Conservation (phyloP, 495 filamentous ascomycete genomes). For the Pyrenula aspistea region DNA sequence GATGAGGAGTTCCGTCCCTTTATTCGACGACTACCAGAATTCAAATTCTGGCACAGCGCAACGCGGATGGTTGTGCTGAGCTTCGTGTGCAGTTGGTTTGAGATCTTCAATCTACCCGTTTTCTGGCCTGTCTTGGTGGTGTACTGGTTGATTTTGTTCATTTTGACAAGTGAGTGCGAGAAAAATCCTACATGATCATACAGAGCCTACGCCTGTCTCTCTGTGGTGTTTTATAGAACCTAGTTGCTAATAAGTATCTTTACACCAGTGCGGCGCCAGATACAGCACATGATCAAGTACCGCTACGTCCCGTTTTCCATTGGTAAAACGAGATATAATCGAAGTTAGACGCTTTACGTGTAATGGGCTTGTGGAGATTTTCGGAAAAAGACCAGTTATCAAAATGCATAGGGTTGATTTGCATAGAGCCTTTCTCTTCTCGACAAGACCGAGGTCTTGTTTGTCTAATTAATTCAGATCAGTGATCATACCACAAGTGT, state of each 20-base stretch:
- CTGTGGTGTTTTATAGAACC: too few species aligned
- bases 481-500: too few species aligned
- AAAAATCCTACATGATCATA: too few species aligned
- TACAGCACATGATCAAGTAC: conserved; percentile 99
- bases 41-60: conserved; percentile 98
- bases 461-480: too few species aligned
- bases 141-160: conserved; percentile 95
- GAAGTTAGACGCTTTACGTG: conserved; percentile 1
- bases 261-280: conserved; percentile 79
- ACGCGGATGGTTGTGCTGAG: conserved; percentile 76
- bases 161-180: conserved; percentile 72
- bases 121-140: conserved; percentile 98
- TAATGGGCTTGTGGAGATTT: neutral
- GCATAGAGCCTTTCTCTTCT: neutral
- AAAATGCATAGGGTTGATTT: neutral
- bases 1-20: conserved; percentile 97
- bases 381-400: neutral
- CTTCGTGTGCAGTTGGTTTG: conserved; percentile 85
- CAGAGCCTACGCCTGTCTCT: too few species aligned
- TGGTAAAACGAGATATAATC: conserved; percentile 72
- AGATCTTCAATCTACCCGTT: conserved; percentile 88
- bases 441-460: too few species aligned
- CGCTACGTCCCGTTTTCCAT: conserved; percentile 94
- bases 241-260: conserved; percentile 1
- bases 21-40: conserved; percentile 89